A percentile compares a stretch with the other conserved stretches of the same genome.
phyloP scores from a whole-genome alignment of 495 filamentous ascomycete genomes.

The Daldinia loculata region DNA sequence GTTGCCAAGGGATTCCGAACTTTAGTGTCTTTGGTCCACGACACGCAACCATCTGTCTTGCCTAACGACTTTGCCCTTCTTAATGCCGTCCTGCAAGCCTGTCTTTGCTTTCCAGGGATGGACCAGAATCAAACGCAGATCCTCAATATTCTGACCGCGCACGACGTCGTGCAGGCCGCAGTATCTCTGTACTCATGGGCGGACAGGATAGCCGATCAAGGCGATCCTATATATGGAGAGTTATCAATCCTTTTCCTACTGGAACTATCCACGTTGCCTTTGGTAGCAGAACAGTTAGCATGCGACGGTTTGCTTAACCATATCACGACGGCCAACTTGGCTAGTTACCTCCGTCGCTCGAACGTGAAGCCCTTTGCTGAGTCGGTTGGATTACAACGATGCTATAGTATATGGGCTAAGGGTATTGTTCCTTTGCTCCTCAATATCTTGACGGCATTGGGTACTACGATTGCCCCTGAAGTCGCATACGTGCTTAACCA shows the following conservation, averaged over 20 bases:
- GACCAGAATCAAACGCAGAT: conserved; percentile 69
- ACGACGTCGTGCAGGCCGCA: conserved; percentile 80
- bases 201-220: conserved; percentile 74
- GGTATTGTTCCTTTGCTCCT: conserved; percentile 89
- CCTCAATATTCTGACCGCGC: conserved; percentile 67
- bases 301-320: conserved; percentile 81
- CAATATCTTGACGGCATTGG: conserved; percentile 85
- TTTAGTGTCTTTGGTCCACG: conserved; percentile 77
- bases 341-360: conserved; percentile 70
- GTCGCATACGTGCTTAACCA: conserved; percentile 86
- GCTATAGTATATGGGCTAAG: conserved; percentile 86
- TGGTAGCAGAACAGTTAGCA: conserved; percentile 87
- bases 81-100: conserved; percentile 86
- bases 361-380: conserved; percentile 74
- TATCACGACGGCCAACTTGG: conserved; percentile 78
- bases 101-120: conserved; percentile 75
- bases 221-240: conserved; percentile 95
- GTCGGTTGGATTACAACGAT: conserved; percentile 61
- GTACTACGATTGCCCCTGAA: conserved; percentile 79
- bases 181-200: conserved; percentile 94
- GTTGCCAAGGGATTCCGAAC: conserved; percentile 85
- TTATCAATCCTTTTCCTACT: conserved; percentile 86
- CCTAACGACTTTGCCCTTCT: conserved; percentile 84
- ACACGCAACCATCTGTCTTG: conserved; percentile 55
- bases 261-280: conserved; percentile 81